phyloP scores from a whole-genome alignment of 495 filamentous ascomycete genomes.

The Lasiosphaeria miniovina region DNA sequence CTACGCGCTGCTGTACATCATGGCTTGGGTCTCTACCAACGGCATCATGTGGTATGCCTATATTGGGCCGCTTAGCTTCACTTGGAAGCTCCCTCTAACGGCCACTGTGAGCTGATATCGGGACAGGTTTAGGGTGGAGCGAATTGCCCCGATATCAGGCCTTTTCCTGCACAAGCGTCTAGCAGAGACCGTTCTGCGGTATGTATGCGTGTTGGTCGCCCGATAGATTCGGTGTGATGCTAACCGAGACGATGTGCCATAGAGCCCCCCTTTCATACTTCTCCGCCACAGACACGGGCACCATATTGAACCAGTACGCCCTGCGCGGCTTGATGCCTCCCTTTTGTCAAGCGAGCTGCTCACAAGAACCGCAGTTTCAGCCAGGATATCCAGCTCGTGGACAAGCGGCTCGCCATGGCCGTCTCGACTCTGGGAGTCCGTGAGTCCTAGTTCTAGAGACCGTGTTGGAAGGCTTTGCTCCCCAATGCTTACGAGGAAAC shows the following conservation, averaged over 20 bases:
- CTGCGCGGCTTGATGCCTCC: slow-evolving; percentile 10
- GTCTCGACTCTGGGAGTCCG: slow-evolving; percentile 12
- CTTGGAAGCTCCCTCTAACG: slow-evolving; percentile 14
- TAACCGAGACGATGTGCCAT: neutral
- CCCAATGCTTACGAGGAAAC: neutral
- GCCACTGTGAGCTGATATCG: neutral
- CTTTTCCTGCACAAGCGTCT: slow-evolving; percentile 18
- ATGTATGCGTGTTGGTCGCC: neutral
- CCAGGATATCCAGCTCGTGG: slow-evolving; percentile 59
- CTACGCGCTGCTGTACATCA: slow-evolving; percentile 26
- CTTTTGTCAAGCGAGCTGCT: neutral
- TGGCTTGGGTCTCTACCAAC: slow-evolving; percentile 33
- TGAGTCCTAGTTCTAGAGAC: slow-evolving; percentile 9
- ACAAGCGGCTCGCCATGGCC: slow-evolving; percentile 47
- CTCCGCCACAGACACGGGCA: slow-evolving; percentile 22
- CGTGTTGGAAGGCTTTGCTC: neutral
- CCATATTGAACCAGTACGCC: slow-evolving; percentile 28
- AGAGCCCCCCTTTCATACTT: slow-evolving; percentile 30
- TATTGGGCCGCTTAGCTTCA: neutral
- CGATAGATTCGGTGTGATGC: neutral
- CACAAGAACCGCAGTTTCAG: slow-evolving; percentile 43
- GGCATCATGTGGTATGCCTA: slow-evolving; percentile 26
- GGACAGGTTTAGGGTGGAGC: neutral
- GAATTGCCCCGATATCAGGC: neutral
- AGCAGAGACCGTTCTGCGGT: slow-evolving; percentile 17